Evolutionary conservation across 1,284 basidiomycete species (phyloP), one percentile per base, ranked within the genome.

Genomic region (Somion occarium): DNA sequence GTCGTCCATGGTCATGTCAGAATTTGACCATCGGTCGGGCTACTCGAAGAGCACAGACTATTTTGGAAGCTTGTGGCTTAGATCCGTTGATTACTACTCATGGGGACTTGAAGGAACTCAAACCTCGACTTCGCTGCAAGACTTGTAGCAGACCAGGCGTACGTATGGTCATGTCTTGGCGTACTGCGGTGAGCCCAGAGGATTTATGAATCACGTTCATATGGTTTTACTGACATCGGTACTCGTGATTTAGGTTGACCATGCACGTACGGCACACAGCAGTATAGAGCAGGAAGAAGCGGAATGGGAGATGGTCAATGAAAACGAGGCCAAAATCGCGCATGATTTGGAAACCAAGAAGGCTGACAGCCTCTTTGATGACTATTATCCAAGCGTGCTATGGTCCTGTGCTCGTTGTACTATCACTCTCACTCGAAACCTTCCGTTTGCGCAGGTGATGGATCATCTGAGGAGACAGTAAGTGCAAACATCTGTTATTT

Each of bases 331-430:
- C 3, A 18, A 20, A 27, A 13, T 34, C 15, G 49, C 24, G 12
- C 18, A 15, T 15, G 44, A 46, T 9, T 9, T 42, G 15, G 49
- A 45, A 25, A 44, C 38, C 9, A 12, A 2, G 7, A 18, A 46
- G 13, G n/a, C 15, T 2, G 49, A 51, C 7, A 18, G 12, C 7
- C 27, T 20, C 15, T 25, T 38, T 18, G 25, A 37, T 3, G 26
- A 50, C 12, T 34, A 44, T 25, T 38, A 22, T 24, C 20, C 26
- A 5, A 23, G 38, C 4, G 13, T 51, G 18, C 22, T 34, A n/a
- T 51, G 43, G 43, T 51, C 49, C 3, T 51, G 49, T 46, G 49
- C 44, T 3, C 43, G 44, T 15, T 51, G 49, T 27, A 38, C 19
- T 5, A 41, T 39, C 49, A 18, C 19, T 5, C 34, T 26, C 20